Conservation (phyloP, 768 basidiomycete genomes). For the Kwoniella dendrophila region DNA sequence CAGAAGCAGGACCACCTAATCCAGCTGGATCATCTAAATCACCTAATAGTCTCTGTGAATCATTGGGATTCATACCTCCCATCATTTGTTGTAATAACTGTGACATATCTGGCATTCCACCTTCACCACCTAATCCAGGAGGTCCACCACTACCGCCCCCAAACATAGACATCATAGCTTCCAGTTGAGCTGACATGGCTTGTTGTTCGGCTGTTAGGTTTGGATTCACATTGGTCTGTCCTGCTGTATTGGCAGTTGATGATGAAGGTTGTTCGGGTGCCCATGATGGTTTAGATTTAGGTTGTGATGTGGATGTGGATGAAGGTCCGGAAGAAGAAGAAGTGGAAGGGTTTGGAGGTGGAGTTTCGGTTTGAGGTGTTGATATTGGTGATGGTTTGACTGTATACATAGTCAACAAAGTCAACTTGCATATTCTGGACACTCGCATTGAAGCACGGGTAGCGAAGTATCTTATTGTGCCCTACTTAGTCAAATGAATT, state of each 20-base stretch:
- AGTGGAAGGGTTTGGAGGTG: conserved; percentile 28
- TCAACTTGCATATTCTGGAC: conserved; percentile 5
- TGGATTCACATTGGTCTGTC: not conserved
- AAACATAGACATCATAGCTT: conserved; percentile 49
- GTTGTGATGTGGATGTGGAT: not conserved
- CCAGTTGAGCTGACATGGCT: conserved; percentile 42
- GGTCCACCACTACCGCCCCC: conserved; percentile 25
- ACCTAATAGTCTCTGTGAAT: conserved; percentile 31
- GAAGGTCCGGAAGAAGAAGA: conserved; percentile 2
- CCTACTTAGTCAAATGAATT: too few relatives aligned
- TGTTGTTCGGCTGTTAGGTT: conserved; percentile 30
- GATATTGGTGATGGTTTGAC: conserved; percentile 19
- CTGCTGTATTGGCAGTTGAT: not conserved
- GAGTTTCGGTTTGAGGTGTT: conserved; percentile 15
- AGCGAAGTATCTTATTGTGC: too few relatives aligned
- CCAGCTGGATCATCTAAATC: conserved; percentile 48
- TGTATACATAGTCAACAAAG: not conserved
- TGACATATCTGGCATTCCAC: conserved; percentile 42
- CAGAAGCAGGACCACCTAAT: conserved; percentile 27
- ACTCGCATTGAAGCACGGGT: not conserved
- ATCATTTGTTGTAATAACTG: conserved; percentile 42
- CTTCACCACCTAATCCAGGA: conserved; percentile 4
- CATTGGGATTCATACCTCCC: conserved; percentile 18
- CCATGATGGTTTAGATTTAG: conserved; percentile 28
- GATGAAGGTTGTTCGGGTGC: conserved; percentile 23